phyloP scores from a whole-genome alignment of 202 grass and related monocot species.

The Musa balbisiana region DNA sequence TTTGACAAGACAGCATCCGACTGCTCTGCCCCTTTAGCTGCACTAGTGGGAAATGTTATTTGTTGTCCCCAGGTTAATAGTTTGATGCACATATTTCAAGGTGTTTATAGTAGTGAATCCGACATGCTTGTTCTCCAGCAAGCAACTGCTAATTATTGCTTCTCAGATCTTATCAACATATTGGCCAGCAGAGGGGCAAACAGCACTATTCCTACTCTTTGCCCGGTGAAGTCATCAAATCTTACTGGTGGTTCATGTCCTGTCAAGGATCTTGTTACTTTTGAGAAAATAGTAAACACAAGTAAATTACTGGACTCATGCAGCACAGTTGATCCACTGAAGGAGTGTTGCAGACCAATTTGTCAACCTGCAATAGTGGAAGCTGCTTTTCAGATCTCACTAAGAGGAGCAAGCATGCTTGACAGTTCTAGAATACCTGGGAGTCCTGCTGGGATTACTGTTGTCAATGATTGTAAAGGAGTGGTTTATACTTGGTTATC shows the following conservation, averaged over 20 bases:
- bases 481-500: constrained; percentile 89
- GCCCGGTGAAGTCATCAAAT: constrained; percentile 64
- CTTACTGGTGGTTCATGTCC: constrained; percentile 79
- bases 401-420: constrained; percentile 54
- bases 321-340: constrained; percentile 72
- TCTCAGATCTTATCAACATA: constrained; percentile 75
- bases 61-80: constrained; percentile 97
- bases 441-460: constrained; percentile 47
- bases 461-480: constrained; percentile 84
- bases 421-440: constrained; percentile 61
- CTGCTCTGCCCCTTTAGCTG: constrained; percentile 74
- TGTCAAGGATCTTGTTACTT: constrained; percentile 70
- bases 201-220: constrained; percentile 69
- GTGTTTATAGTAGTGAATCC: constrained; percentile 48
- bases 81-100: constrained; percentile 92
- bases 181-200: constrained; percentile 74
- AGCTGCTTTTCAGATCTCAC: constrained; percentile 71
- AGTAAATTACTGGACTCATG: constrained; percentile 88
- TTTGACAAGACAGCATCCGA: constrained; percentile 78
- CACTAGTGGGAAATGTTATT: constrained; percentile 85
- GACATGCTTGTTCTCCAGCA: constrained; percentile 66
- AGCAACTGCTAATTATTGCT: constrained; percentile 67
- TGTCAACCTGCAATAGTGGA: constrained; percentile 91
- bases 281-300: constrained; percentile 80
- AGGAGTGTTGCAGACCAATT: constrained; percentile 86